Percentiles rank a stretch among this genome's conserved stretches.
These are phyloP conservation scores for Penicillium lagena DNA, from an alignment of 495 filamentous ascomycete genomes.

Conservation along the genomic window DNA sequence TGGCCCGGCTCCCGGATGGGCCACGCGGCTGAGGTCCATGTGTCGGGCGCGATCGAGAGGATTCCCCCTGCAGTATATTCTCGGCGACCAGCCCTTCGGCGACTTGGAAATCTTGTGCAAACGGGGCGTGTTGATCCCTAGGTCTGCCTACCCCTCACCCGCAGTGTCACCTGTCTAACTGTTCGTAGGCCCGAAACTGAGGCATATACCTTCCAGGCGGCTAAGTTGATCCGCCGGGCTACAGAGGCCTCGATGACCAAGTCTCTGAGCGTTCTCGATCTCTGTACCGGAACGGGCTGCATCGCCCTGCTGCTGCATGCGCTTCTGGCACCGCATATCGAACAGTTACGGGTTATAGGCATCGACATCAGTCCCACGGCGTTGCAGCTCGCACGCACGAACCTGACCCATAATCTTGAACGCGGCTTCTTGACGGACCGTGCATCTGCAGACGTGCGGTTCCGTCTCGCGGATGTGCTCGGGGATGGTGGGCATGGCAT, in stretches of 20 bases:
- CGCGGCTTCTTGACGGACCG: conserved; percentile 15
- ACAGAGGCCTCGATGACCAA: not conserved
- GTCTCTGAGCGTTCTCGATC: conserved; percentile 61
- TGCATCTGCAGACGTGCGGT: conserved; percentile 36
- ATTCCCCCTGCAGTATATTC: conserved; percentile 79
- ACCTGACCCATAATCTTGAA: conserved; percentile 48
- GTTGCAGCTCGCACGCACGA: conserved; percentile 52
- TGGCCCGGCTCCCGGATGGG: conserved; percentile 17
- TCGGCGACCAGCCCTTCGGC: conserved; percentile 87
- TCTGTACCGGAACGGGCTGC: conserved; percentile 89
- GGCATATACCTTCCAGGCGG: conserved; percentile 54
- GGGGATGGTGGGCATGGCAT: conserved; percentile 4
- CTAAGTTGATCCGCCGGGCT: conserved; percentile 30
- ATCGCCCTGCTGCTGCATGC: conserved; percentile 69
- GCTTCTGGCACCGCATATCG: conserved; percentile 35
- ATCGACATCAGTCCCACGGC: conserved; percentile 42
- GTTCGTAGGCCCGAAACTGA: conserved; percentile 62
- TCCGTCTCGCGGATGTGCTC: conserved; percentile 53
- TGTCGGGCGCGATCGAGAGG: conserved; percentile 56
- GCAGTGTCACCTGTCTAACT: not conserved
- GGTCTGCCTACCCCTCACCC: conserved; percentile 48
- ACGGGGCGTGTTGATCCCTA: conserved; percentile 76
- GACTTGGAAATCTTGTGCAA: conserved; percentile 70
- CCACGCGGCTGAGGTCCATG: conserved; percentile 34
- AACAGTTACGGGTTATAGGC: conserved; percentile 30